These are phyloP conservation scores for Chlorella ohadii DNA, from an alignment of 139 green algal species.

Conservation along the genomic window DNA sequence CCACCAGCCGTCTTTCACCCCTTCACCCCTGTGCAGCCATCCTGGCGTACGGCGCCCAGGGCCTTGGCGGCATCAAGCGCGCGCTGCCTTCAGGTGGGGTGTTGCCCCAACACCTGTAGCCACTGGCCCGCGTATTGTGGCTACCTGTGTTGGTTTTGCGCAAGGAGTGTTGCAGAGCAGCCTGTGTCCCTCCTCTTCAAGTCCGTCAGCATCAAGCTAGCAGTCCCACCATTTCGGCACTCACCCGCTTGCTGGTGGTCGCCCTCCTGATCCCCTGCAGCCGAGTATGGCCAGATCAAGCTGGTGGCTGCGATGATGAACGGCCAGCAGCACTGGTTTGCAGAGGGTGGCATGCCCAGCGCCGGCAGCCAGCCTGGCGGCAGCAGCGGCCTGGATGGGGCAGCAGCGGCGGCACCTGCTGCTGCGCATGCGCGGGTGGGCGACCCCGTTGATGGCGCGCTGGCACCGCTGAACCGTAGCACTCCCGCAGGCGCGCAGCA, in stretches of 20 bases:
- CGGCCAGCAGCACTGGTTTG: constrained; percentile 19
- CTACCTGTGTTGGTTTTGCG: too few species aligned
- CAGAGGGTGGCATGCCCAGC: too few species aligned
- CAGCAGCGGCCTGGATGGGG: not conserved
- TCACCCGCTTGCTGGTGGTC: too few species aligned
- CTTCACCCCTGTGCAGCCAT: not conserved
- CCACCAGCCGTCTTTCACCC: not conserved
- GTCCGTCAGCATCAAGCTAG: too few species aligned
- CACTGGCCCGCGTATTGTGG: too few species aligned
- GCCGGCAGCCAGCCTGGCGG: not conserved
- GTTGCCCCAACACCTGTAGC: too few species aligned
- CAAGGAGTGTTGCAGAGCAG: too few species aligned
- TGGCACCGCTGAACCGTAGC: not conserved
- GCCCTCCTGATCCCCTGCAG: too few species aligned
- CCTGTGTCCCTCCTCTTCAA: too few species aligned
- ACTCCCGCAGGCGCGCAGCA: too few species aligned
- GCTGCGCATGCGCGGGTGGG: not conserved
- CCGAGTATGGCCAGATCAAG: constrained; percentile 46
- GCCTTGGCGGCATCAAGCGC: constrained; percentile 30
- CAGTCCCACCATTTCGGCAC: too few species aligned
- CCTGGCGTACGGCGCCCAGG: constrained; percentile 1
- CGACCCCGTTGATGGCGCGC: not conserved
- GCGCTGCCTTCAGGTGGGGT: not conserved
- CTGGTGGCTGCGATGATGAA: constrained; percentile 45
- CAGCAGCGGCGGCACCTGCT: not conserved